Base-by-base conservation (phyloP, 2,329 filamentous ascomycete genomes). In the Juglanconis oblonga region DNA sequence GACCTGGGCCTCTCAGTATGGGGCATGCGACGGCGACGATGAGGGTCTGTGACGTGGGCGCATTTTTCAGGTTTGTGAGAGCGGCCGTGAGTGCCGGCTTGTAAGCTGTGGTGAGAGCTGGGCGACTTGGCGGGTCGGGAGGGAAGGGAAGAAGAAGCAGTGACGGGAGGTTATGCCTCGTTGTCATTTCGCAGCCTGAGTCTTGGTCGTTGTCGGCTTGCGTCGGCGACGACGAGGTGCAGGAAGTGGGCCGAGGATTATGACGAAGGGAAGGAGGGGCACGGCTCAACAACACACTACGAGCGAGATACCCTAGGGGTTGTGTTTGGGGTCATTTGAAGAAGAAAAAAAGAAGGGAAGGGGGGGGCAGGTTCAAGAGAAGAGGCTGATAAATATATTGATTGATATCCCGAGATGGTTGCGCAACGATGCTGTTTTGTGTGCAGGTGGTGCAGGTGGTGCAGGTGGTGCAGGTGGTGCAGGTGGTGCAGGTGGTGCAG, bases 81-180 rank as follows among this genome's bases (percentile, higher is more conserved):
- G 81, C 79, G 9, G 80, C 76, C 55, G 79, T 79, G 47, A 91
- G 71, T 2, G 87, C 74, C n/a, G 80, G 77, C 38, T 80, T 79
- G 70, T 90, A 91, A 48, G 85, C 83, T 35, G 81, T 80, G 62
- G 77, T 79, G 63, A 91, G 76, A 1, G 80, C 71, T 10, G 75
- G 69, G 50, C 79, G 76, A 13, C 76, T 79, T 52, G 81, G 75
- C 8, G 85, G 83, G 35, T 79, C 76, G 33, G 87, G 86, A 52
- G 87, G 85, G 48, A 82, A 79, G 17, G 89, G 83, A 56, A 91
- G 77, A 14, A 91, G 78, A 40, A 91, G 79, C 31, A 88, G 77
- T 52, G 82, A 84, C 3, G 80, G 77, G 29, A 73, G 68, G 14
- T 68, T 58, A 38, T 69, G 64, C 31, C 67, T 63, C 33, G 45